phyloP scores from a whole-genome alignment of 108 stramenopile genomes.

The Skeletonema menzelii region DNA sequence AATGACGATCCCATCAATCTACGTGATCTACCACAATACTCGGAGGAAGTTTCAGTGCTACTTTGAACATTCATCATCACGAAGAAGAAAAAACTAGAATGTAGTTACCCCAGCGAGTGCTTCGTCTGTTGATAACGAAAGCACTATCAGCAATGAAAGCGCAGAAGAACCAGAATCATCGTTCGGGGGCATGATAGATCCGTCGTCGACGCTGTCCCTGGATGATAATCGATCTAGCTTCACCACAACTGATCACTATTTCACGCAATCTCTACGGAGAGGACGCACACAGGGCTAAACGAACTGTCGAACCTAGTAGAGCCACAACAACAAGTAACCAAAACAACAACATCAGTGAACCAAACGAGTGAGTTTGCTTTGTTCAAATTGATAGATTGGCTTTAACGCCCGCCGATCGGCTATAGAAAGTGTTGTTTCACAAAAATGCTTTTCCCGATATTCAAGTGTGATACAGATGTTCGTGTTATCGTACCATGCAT shows the following conservation, averaged over 20 bases:
- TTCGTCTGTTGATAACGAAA: background rate
- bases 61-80: background rate
- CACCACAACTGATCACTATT: background rate
- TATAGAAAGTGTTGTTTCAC: too few relatives aligned
- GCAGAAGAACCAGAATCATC: background rate
- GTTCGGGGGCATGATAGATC: background rate
- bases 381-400: too few relatives aligned
- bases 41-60: background rate
- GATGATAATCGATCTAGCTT: slow-evolving; percentile 3
- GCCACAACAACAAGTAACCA: slow-evolving; percentile 1
- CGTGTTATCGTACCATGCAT: too few relatives aligned
- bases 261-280: background rate
- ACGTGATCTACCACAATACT: slow-evolving; percentile 15
- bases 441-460: too few relatives aligned
- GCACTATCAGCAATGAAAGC: background rate
- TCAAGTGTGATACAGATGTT: too few relatives aligned
- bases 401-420: too few relatives aligned
- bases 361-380: too few relatives aligned
- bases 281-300: slow-evolving; percentile 1
- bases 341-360: background rate
- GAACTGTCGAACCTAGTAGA: background rate
- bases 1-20: slow-evolving; percentile 25
- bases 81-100: background rate
- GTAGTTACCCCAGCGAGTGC: background rate
- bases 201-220: background rate